phyloP scores from a whole-genome alignment of 352 stramenopile species.

The Pythium volutum region DNA sequence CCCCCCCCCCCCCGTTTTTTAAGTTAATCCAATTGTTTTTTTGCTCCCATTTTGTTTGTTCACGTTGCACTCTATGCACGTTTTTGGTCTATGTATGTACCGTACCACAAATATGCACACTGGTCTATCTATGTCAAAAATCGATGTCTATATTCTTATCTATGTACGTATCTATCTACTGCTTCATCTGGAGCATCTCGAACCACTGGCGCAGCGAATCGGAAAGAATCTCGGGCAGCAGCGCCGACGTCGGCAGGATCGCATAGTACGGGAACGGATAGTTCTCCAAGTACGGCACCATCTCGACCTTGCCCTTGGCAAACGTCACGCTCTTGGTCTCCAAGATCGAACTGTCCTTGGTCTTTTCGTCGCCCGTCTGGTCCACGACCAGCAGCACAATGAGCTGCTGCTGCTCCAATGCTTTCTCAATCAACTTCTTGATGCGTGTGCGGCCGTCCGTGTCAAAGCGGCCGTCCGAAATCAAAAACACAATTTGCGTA shows the following conservation, averaged over 20 bases:
- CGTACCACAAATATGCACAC: neutral
- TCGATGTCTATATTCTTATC: constrained; percentile 10
- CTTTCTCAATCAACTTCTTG: constrained; percentile 95
- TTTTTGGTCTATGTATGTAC: neutral
- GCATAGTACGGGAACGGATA: constrained; percentile 99
- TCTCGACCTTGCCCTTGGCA: constrained; percentile 93
- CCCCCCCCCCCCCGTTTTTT: neutral
- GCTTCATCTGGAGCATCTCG: constrained; percentile 92
- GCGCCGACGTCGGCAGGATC: constrained; percentile 92
- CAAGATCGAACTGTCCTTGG: constrained; percentile 92
- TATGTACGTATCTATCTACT: constrained; percentile 20
- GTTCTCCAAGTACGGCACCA: constrained; percentile 98
- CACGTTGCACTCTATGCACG: neutral
- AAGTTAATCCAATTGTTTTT: neutral
- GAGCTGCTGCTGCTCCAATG: constrained; percentile 96
- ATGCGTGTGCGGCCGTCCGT: constrained; percentile 94
- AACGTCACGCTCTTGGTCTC: constrained; percentile 98
- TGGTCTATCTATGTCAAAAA: too few species aligned
- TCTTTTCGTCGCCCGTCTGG: constrained; percentile 36
- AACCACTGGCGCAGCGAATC: constrained; percentile 99
- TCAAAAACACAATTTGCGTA: constrained; percentile 98
- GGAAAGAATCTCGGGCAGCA: constrained; percentile 98
- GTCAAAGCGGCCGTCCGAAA: constrained; percentile 99
- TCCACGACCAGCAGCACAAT: constrained; percentile 99
- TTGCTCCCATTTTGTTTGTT: neutral